Conservation (phyloP, 1,284 basidiomycete species). For the Schizophyllum amplum region DNA sequence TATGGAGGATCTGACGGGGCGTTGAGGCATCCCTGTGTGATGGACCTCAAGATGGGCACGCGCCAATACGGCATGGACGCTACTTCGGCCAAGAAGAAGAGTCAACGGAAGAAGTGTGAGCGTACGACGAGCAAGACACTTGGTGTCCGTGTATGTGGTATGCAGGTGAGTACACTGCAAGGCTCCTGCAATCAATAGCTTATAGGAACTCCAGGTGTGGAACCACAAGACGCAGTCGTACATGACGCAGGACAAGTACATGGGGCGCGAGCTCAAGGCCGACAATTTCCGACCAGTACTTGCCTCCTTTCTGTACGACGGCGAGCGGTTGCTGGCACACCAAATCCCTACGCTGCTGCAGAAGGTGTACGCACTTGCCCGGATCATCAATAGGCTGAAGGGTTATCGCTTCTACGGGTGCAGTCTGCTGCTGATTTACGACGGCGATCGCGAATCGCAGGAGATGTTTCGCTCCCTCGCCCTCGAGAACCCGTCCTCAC, state of each 20-base stretch:
- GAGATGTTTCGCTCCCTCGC: constrained; percentile 56
- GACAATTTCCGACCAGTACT: constrained; percentile 83
- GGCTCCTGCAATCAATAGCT: constrained; percentile 7
- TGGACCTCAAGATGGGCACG: constrained; percentile 99
- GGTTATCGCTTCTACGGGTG: constrained; percentile 98
- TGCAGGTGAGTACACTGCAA: constrained; percentile 73
- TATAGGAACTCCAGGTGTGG: constrained; percentile 81
- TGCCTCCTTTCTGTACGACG: constrained; percentile 81
- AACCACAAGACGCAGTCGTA: constrained; percentile 78
- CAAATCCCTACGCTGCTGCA: constrained; percentile 90
- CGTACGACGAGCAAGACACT: constrained; percentile 87
- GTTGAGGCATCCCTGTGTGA: constrained; percentile 91
- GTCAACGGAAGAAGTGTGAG: constrained; percentile 97
- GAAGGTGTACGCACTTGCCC: constrained; percentile 91
- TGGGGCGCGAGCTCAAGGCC: constrained; percentile 81
- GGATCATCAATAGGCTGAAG: constrained; percentile 80
- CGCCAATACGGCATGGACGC: constrained; percentile 98
- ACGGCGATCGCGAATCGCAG: constrained; percentile 87
- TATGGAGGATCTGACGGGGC: constrained; percentile 97
- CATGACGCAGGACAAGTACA: constrained; percentile 95
- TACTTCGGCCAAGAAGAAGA: constrained; percentile 88
- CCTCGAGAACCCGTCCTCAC: constrained; percentile 60
- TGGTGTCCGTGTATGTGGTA: constrained; percentile 93
- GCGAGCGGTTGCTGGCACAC: constrained; percentile 75
- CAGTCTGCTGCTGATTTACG: constrained; percentile 94